These are phyloP conservation scores for Haplosporangium sp. DNA, from an alignment of 371 early-diverging fungal genomes.

Conservation along the genomic window DNA sequence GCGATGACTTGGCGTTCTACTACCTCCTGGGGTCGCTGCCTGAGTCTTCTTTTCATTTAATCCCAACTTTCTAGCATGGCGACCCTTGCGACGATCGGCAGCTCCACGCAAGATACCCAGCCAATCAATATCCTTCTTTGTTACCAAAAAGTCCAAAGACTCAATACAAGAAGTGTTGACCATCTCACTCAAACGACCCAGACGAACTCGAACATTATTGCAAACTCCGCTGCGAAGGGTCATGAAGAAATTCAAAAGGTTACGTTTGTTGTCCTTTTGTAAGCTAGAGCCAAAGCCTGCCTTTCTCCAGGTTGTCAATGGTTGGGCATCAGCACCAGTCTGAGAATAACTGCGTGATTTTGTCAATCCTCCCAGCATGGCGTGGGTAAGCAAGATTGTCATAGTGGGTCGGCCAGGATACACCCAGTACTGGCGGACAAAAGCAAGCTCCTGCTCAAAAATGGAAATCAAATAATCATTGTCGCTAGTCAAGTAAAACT, in stretches of 20 bases:
- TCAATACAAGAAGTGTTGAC: slow-evolving; percentile 85
- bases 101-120: slow-evolving; percentile 70
- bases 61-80: slow-evolving; percentile 60
- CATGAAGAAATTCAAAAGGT: slow-evolving; percentile 89
- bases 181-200: slow-evolving; percentile 82
- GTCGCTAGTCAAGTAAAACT: slow-evolving; percentile 89
- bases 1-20: slow-evolving; percentile 61
- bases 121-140: slow-evolving; percentile 80
- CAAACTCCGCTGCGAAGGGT: slow-evolving; percentile 83
- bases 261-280: slow-evolving; percentile 64
- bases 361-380: slow-evolving; percentile 76
- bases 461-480: slow-evolving; percentile 83
- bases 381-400: slow-evolving; percentile 80
- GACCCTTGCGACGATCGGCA: slow-evolving; percentile 57
- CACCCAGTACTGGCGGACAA: slow-evolving; percentile 83
- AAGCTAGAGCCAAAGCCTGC: slow-evolving; percentile 32
- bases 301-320: slow-evolving; percentile 52
- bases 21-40: slow-evolving; percentile 64
- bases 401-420: slow-evolving; percentile 89
- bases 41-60: slow-evolving; percentile 64
- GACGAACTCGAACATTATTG: slow-evolving; percentile 76
- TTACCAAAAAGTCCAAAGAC: slow-evolving; percentile 86
- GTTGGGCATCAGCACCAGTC: slow-evolving; percentile 33
- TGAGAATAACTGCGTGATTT: slow-evolving; percentile 22
- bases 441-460: slow-evolving; percentile 84